Conservation (phyloP, 2,329 filamentous ascomycete genomes). For the Apiospora kogelbergensis region DNA sequence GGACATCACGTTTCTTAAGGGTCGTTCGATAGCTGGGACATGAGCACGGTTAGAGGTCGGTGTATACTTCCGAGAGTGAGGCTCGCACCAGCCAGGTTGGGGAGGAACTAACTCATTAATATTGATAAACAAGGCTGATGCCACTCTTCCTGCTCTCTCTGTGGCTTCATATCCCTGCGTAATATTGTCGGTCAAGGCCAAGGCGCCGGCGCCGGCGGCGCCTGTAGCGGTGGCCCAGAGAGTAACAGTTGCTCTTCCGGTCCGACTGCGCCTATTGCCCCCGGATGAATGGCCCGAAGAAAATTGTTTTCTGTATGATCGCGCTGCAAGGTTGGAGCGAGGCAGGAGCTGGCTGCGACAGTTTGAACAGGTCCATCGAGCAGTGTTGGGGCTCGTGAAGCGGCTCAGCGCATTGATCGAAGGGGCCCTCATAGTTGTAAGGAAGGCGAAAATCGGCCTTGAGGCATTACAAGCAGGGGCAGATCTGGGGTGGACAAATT, state of each 20-base stretch:
- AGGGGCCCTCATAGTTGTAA: conserved; percentile 39
- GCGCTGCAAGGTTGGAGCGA: conserved; percentile 31
- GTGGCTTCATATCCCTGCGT: conserved; percentile 74
- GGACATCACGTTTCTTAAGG: conserved; percentile 67
- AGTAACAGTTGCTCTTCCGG: conserved; percentile 11
- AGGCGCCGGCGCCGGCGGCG: conserved; percentile 45
- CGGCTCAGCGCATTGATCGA: conserved; percentile 36
- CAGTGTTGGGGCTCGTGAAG: conserved; percentile 39
- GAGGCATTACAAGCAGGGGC: background rate
- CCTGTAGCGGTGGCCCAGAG: conserved; percentile 53
- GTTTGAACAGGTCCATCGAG: conserved; percentile 46
- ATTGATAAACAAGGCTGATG: conserved; percentile 70
- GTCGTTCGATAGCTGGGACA: conserved; percentile 77
- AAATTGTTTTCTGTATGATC: conserved; percentile 19
- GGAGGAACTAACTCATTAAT: conserved; percentile 73
- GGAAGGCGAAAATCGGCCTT: background rate
- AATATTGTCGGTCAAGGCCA: conserved; percentile 67
- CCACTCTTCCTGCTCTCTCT: conserved; percentile 78
- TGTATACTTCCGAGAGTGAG: background rate
- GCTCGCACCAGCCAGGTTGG: background rate
- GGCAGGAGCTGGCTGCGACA: conserved; percentile 42
- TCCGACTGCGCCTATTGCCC: conserved; percentile 15
- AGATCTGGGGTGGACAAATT: background rate
- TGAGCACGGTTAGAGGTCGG: background rate
- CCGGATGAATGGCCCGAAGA: conserved; percentile 22